These are phyloP conservation scores for Delonix regia DNA, from an alignment of 306 rosid genomes.

Conservation along the genomic window DNA sequence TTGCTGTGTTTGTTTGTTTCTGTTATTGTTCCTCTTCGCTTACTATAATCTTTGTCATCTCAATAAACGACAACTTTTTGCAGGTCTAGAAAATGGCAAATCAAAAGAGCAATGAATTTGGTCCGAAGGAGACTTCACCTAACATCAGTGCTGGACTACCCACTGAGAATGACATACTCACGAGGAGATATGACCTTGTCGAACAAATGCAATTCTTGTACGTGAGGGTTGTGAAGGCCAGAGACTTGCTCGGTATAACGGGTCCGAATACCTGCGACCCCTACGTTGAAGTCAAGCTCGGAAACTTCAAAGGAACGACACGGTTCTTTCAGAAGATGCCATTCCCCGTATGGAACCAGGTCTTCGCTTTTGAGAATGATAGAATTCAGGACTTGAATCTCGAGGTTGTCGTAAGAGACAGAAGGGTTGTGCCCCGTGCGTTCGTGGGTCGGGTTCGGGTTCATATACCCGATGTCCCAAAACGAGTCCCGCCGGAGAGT, in stretches of 20 bases:
- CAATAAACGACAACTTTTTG: neutral
- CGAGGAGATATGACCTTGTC: conserved; percentile 44
- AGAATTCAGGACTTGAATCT: conserved; percentile 27
- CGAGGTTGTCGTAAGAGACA: conserved; percentile 33
- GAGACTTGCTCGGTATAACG: conserved; percentile 27
- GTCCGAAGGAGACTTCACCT: conserved; percentile 38
- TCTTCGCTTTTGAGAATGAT: conserved; percentile 41
- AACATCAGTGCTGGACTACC: conserved; percentile 33
- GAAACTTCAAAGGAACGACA: conserved; percentile 49
- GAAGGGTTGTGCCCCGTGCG: neutral
- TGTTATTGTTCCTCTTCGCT: too few species aligned
- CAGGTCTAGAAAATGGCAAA: conserved; percentile 30
- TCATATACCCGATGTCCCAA: conserved; percentile 31
- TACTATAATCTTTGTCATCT: neutral
- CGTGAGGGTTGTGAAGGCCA: conserved; percentile 42
- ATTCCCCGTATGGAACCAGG: conserved; percentile 44
- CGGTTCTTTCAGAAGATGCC: conserved; percentile 1
- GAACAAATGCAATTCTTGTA: conserved; percentile 55
- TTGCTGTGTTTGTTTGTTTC: too few species aligned
- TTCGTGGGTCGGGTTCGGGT: conserved; percentile 35
- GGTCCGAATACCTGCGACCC: neutral
- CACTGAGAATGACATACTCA: conserved; percentile 10
- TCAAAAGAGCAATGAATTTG: neutral
- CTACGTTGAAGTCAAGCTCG: conserved; percentile 49
- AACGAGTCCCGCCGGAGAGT: conserved; percentile 41